A percentile compares a stretch with the other conserved stretches of the same genome.
Evolutionary conservation across 352 stramenopile species (phyloP).

Genomic region (Pythium aphanidermatum): DNA sequence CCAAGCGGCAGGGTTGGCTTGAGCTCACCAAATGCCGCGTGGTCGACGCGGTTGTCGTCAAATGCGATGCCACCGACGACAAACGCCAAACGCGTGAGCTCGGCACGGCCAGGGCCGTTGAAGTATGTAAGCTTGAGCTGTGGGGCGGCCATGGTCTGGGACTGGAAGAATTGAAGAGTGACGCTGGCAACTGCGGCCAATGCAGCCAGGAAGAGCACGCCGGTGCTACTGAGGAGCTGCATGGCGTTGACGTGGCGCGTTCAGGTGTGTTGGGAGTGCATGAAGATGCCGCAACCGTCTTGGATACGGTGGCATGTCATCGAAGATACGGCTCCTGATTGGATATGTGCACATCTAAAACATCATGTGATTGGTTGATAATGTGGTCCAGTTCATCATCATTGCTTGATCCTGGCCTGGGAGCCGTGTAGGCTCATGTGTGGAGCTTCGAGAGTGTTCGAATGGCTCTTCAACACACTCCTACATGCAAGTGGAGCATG

Average conservation of each 20-base stretch:
- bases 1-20: conserved; percentile 37
- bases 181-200: background rate
- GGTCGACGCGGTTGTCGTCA: conserved; percentile 28
- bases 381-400: too few species aligned
- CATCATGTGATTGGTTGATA: too few species aligned
- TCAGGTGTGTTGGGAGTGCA: background rate
- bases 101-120: conserved; percentile 31
- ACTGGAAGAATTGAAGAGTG: background rate
- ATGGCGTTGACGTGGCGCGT: background rate
- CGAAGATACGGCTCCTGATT: too few species aligned
- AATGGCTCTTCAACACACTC: background rate
- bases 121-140: conserved; percentile 52
- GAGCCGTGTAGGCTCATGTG: too few species aligned
- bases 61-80: conserved; percentile 36
- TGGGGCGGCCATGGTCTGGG: conserved; percentile 4
- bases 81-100: conserved; percentile 42
- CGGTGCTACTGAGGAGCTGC: too few species aligned
- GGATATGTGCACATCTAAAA: too few species aligned
- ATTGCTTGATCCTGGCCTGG: too few species aligned
- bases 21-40: conserved; percentile 19
- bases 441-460: background rate
- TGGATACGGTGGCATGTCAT: too few species aligned
- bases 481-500: background rate
- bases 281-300: background rate
- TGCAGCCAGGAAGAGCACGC: background rate